Percentiles rank a stretch among this genome's conserved stretches.
Evolutionary conservation across 345 rosid species (phyloP).

Genomic region (Eucalyptus melliodora): DNA sequence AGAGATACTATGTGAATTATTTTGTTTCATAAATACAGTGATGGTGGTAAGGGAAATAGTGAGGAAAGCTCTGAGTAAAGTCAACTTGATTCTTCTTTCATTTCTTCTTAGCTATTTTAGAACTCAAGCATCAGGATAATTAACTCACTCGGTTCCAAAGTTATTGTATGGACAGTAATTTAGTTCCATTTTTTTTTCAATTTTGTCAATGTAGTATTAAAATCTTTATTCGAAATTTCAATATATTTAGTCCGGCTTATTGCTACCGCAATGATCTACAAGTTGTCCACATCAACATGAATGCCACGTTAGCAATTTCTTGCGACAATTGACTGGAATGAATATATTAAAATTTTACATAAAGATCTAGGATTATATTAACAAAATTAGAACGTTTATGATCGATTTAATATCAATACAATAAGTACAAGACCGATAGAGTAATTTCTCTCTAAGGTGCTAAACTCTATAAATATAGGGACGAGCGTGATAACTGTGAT

Average conservation of each 20-base stretch:
- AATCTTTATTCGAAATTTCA: too few relatives aligned
- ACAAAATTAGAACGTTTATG: too few relatives aligned
- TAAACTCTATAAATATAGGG: neutral
- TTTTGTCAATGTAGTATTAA: too few relatives aligned
- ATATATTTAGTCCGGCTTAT: too few relatives aligned
- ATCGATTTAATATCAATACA: too few relatives aligned
- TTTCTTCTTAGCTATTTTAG: neutral
- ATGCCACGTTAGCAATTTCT: accelerated
- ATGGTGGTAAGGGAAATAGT: neutral
- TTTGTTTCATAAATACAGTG: neutral
- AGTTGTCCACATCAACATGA: too few relatives aligned
- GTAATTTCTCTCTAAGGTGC: neutral
- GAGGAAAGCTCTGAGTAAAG: neutral
- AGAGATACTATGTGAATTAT: too few relatives aligned
- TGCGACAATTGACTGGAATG: accelerated
- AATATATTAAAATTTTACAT: too few relatives aligned
- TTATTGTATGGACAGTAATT: neutral
- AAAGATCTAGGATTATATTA: too few relatives aligned
- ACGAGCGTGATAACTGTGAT: neutral
- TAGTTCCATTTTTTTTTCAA: too few relatives aligned
- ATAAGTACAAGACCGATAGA: too few relatives aligned
- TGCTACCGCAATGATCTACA: too few relatives aligned
- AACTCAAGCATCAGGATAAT: neutral
- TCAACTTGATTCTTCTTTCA: neutral
- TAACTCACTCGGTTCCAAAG: neutral